Evolutionary conservation across 2,329 filamentous ascomycete species (phyloP), one percentile per base, ranked within the genome.

Genomic region (Scedosporium apiospermum): DNA sequence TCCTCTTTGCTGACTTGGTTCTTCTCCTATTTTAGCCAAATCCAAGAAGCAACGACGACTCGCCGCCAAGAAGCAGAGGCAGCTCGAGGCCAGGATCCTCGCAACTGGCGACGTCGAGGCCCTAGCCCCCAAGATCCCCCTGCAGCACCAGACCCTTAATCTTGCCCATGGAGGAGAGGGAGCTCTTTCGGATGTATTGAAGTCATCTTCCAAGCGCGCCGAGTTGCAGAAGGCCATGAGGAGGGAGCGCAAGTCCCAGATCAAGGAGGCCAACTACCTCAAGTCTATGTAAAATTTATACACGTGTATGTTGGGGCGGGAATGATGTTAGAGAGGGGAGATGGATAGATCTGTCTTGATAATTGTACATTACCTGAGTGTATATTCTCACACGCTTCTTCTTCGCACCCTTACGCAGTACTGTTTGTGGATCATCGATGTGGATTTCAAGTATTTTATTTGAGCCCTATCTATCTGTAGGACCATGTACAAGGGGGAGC

Each of bases 231-330:
- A 80, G 76, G 86, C 86, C 41, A 87, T 92, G 88, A 83, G 90
- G 70, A 83, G 83, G 73, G 88, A 91, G 78, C 81, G 90, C 72
- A 85, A 88, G 76, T 84, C 83, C 64, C 84, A 82, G 75, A 95
- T 95, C 71, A 93, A 93, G 84, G 90, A 95, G 80, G 77, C 76
- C 72, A 95, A 95, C 77, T 95, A 92, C 82, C 83, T 95, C 76
- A 90, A 88, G 82, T 84, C 86, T 53, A 91, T 93, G 88, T 86
- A 80, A 77, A 67, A 26, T 18, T 5, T 21, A 16, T 58, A 34
- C 57, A 21, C 21, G 12, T 7, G n/a, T 51, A 12, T 30, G 14
- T 41, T 26, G 59, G 42, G 42, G 44, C 44, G 44, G 27, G 42
- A 60, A 49, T 9, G 12, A 27, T 60, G 23, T 26, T 46, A 26